A percentile compares a stretch with the other conserved stretches of the same genome.
Conservation (phyloP, 176 grass and related monocot genomes). For the Phyllostachys edulis region DNA sequence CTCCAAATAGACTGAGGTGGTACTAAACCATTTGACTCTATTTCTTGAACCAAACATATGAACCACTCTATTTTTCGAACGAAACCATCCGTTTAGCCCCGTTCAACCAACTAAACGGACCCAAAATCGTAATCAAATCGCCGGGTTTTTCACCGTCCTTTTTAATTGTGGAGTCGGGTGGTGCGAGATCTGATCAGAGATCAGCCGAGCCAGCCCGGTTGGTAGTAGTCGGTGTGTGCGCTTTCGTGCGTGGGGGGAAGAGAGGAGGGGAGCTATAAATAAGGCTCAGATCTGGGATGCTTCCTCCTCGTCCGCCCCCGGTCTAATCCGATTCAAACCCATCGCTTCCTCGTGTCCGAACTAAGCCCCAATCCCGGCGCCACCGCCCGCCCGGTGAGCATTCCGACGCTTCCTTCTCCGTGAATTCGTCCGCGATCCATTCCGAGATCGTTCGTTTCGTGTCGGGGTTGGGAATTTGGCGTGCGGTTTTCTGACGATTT, state of each 20-base stretch:
- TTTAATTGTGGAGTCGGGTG: slow-evolving; percentile 18
- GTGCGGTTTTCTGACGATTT: slow-evolving; percentile 18
- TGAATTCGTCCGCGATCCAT: not conserved
- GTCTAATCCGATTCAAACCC: slow-evolving; percentile 58
- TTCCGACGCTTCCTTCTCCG: not conserved
- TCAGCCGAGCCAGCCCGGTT: slow-evolving; percentile 31
- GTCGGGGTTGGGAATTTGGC: not conserved
- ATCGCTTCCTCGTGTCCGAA: slow-evolving; percentile 37
- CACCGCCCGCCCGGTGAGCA: slow-evolving; percentile 32
- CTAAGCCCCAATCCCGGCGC: slow-evolving; percentile 16
- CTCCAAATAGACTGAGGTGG: too few species aligned
- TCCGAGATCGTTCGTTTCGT: not conserved
- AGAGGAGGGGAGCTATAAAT: slow-evolving; percentile 36
- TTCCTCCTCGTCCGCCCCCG: slow-evolving; percentile 37
- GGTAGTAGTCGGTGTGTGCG: slow-evolving; percentile 51
- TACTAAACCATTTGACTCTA: too few species aligned
- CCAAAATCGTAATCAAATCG: not conserved
- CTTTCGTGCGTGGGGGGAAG: not conserved
- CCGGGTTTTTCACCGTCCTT: not conserved
- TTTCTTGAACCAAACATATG: too few species aligned
- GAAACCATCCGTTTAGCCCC: too few species aligned
- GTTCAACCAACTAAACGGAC: too few species aligned
- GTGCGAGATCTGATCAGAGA: slow-evolving; percentile 37
- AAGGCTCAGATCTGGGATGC: slow-evolving; percentile 43
- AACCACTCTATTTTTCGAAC: too few species aligned